A percentile compares a stretch with the other conserved stretches of the same genome.
Conservation (phyloP, 805 yeast genomes). For the Lipomyces spencermartinsiae region DNA sequence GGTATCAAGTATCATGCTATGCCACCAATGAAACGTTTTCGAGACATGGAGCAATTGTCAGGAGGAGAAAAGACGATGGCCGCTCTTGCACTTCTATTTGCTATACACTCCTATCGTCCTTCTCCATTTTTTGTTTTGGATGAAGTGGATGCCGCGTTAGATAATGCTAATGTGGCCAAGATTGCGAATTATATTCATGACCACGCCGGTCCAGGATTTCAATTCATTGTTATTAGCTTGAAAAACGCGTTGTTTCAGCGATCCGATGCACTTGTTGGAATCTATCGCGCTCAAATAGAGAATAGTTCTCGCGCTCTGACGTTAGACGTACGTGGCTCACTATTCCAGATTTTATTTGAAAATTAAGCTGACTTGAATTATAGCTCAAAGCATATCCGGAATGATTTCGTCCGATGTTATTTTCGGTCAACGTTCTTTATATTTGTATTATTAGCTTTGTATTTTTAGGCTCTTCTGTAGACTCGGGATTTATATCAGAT, state of each 20-base stretch:
- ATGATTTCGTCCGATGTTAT: neutral
- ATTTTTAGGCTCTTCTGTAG: neutral
- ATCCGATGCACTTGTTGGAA: conserved; percentile 91
- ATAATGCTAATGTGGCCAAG: conserved; percentile 81
- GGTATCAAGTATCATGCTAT: conserved; percentile 92
- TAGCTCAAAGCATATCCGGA: conserved; percentile 19
- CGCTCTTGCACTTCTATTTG: conserved; percentile 88
- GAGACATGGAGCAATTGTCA: conserved; percentile 88
- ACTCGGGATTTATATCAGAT: neutral
- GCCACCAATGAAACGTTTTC: conserved; percentile 93
- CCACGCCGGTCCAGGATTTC: conserved; percentile 78
- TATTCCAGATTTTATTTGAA: neutral
- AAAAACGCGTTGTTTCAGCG: conserved; percentile 86
- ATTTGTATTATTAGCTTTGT: neutral
- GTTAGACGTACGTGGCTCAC: conserved; percentile 57
- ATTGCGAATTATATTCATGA: conserved; percentile 84
- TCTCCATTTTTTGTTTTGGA: conserved; percentile 95
- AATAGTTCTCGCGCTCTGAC: conserved; percentile 78
- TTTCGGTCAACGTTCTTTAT: neutral
- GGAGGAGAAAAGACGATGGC: conserved; percentile 99
- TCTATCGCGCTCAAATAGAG: conserved; percentile 77
- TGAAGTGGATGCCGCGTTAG: conserved; percentile 98
- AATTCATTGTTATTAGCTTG: conserved; percentile 90
- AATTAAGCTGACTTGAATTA: neutral
- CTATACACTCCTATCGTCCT: conserved; percentile 88